phyloP scores from a whole-genome alignment of 768 basidiomycete genomes.

The Lactarius vividus region DNA sequence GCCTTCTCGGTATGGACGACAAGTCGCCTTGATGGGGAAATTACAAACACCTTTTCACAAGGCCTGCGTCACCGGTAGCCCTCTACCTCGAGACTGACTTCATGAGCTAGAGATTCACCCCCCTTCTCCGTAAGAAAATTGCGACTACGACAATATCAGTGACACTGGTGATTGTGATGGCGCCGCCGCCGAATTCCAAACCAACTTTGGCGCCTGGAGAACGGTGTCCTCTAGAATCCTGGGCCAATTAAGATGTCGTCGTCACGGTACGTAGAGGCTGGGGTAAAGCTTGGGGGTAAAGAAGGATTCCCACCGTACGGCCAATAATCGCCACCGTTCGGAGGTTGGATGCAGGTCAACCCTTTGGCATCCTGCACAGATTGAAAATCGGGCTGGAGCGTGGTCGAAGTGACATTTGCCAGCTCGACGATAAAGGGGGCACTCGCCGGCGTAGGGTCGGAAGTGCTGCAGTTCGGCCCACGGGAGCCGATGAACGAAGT shows the following conservation, averaged over 20 bases:
- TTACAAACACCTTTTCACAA: neutral
- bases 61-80: neutral
- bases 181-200: conserved; percentile 50
- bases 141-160: conserved; percentile 39
- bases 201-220: conserved; percentile 43
- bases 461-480: conserved; percentile 60
- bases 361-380: conserved; percentile 51
- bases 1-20: too few relatives aligned
- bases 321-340: conserved; percentile 68
- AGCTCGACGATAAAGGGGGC: conserved; percentile 58
- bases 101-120: conserved; percentile 28
- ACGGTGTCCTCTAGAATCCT: neutral
- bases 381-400: conserved; percentile 53
- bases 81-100: neutral
- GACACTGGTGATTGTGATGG: conserved; percentile 39
- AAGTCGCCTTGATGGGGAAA: too few relatives aligned
- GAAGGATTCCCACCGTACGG: conserved; percentile 58
- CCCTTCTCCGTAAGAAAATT: conserved; percentile 52
- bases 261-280: conserved; percentile 27
- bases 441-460: conserved; percentile 49
- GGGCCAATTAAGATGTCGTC: conserved; percentile 18
- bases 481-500: conserved; percentile 71
- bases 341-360: conserved; percentile 66
- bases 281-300: conserved; percentile 30
- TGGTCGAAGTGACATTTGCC: conserved; percentile 40